These are phyloP conservation scores for Akanthomyces uredinophilus DNA, from an alignment of 2,329 filamentous ascomycete species.

Conservation along the genomic window DNA sequence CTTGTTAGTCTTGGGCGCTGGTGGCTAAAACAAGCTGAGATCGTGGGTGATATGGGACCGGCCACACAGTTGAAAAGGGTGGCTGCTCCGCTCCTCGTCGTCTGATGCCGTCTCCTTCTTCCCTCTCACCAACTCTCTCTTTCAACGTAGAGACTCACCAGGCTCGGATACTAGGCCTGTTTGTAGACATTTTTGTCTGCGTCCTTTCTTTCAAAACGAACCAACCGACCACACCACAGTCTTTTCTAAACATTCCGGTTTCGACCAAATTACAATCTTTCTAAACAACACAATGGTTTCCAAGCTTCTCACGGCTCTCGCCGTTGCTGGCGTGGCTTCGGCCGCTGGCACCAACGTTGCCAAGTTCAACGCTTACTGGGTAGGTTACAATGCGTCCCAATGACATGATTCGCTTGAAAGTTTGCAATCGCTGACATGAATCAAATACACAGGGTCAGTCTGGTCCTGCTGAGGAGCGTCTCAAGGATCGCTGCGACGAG, in stretches of 20 bases:
- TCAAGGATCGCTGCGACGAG: slow-evolving; percentile 32
- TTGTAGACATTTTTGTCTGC: slow-evolving; percentile 34
- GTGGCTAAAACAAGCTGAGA: background rate
- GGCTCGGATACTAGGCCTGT: slow-evolving; percentile 25
- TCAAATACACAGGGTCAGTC: slow-evolving; percentile 29
- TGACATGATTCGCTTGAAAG: background rate
- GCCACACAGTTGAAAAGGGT: slow-evolving; percentile 5
- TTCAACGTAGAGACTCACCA: slow-evolving; percentile 24
- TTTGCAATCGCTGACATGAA: background rate
- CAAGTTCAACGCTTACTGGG: slow-evolving; percentile 37
- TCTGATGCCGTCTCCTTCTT: slow-evolving; percentile 9
- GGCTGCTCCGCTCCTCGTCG: slow-evolving; percentile 6
- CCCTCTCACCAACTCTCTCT: slow-evolving; percentile 22
- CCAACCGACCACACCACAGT: slow-evolving; percentile 22
- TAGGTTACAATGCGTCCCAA: slow-evolving; percentile 19
- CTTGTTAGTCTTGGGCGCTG: background rate
- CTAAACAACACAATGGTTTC: slow-evolving; percentile 11
- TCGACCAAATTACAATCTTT: slow-evolving; percentile 33
- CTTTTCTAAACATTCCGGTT: slow-evolving; percentile 23
- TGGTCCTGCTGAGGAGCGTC: slow-evolving; percentile 22
- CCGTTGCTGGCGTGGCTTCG: slow-evolving; percentile 20
- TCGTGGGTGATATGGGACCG: background rate
- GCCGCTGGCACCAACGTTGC: slow-evolving; percentile 19
- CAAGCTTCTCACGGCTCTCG: slow-evolving; percentile 21
- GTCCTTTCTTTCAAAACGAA: slow-evolving; percentile 35